These are phyloP conservation scores for Bothriochloa decipiens DNA, from an alignment of 176 grass and related monocot species.

Conservation along the genomic window DNA sequence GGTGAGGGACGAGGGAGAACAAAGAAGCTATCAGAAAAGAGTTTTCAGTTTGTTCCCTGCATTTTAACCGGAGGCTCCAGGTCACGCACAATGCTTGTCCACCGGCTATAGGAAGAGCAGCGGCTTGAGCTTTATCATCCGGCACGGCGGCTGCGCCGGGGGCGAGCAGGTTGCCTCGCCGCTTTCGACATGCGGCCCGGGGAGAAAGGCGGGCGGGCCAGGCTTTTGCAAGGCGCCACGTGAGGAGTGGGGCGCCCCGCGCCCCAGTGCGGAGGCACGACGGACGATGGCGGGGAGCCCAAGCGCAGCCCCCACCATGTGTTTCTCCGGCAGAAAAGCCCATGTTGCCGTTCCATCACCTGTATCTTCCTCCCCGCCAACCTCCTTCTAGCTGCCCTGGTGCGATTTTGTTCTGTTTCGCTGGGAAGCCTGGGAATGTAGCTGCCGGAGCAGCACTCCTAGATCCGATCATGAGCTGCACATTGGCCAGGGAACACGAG, in stretches of 20 bases:
- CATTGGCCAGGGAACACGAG: background rate
- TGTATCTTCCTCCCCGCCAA: background rate
- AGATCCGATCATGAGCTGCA: slow-evolving; percentile 22
- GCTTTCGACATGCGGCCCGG: slow-evolving; percentile 23
- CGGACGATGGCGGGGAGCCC: background rate
- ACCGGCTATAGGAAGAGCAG: no score
- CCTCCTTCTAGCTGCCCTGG: background rate
- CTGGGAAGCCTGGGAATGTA: background rate
- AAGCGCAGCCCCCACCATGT: slow-evolving; percentile 34
- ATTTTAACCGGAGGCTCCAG: background rate
- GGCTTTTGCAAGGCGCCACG: slow-evolving; percentile 39
- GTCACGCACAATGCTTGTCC: background rate
- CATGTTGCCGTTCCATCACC: background rate
- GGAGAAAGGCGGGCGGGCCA: slow-evolving; percentile 31
- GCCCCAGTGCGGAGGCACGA: background rate
- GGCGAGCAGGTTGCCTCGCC: background rate
- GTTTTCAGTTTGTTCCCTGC: background rate
- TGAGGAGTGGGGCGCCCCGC: slow-evolving; percentile 35
- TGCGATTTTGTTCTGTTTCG: slow-evolving; percentile 26
- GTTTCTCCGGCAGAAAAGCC: background rate
- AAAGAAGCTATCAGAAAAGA: background rate
- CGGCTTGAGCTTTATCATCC: background rate
- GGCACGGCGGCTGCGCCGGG: background rate
- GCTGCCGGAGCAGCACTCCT: background rate
- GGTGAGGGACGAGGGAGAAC: background rate